Base-by-base conservation (phyloP, 2,329 filamentous ascomycete species). In the Hypoxylon sp. region DNA sequence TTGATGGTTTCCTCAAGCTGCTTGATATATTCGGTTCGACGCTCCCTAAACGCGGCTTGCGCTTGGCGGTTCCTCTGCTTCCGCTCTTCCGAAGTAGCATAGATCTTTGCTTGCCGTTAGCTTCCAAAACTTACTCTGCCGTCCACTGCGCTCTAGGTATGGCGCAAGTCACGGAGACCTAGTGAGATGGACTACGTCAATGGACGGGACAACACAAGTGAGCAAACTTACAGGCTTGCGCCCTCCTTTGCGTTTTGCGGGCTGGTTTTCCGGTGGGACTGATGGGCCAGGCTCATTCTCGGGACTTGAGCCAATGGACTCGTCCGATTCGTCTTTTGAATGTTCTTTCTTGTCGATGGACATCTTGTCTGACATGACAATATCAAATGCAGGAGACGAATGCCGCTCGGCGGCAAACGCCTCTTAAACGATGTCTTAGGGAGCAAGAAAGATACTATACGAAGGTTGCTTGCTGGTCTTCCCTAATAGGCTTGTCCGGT, bases 21-120 rank as follows among this genome's bases (percentile, higher is more conserved):
- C 83, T 98, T 98, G 83, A 99, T 99, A 80, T 99, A 99, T 83
- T 99, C 96, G 59, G 95, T 98, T 63, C 96, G 90, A 71, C 96
- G 91, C 82, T 99, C 96, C 73, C 96, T 91, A 76, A 99, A 99
- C 62, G 96, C 96, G 59, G 96, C 96, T 81, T 99, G 96, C 50
- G 96, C 96, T 83, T 98, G 96, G 73, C 96, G 87, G 78, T 99
- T 99, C 71, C 96, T 89, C 82, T 98, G 96, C 83, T 99, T 98
- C 76, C 96, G 90, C 81, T 99, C 96, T 80, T 99, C 96, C 9
- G 96, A 98, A 34, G 96, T 99, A 58, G 96, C 96, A 85, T 99
- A 99, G 70, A 97, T 97, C 95, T 97, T 73, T 65, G 41, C 43
- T 47, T 53, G 27, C 23, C 16, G 70, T 74, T 54, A 73, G 71